phyloP scores from a whole-genome alignment of 2,329 filamentous ascomycete genomes.

The Exophiala xenobiotica region DNA sequence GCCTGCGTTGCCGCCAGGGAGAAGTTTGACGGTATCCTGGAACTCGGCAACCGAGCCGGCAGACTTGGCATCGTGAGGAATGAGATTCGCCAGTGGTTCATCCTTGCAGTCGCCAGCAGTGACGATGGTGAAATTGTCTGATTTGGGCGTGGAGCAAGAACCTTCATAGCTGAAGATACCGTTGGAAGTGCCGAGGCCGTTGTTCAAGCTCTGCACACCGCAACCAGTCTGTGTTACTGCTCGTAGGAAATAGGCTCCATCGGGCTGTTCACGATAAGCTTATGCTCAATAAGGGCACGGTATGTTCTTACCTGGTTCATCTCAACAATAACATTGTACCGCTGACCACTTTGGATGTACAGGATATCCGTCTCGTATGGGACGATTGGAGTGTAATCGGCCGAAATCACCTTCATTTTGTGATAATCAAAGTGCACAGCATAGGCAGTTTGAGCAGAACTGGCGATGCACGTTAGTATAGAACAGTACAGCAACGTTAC shows the following conservation, averaged over 20 bases:
- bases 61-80: constrained; percentile 19
- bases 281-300: not conserved
- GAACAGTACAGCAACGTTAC: too few species aligned
- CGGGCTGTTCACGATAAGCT: constrained; percentile 8
- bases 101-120: constrained; percentile 23
- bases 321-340: constrained; percentile 34
- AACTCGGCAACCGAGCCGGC: constrained; percentile 18
- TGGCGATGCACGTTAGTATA: constrained; percentile 9
- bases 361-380: constrained; percentile 58
- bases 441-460: constrained; percentile 24
- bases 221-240: constrained; percentile 28
- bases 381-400: constrained; percentile 38
- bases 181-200: constrained; percentile 24
- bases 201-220: constrained; percentile 16
- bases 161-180: constrained; percentile 27
- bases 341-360: constrained; percentile 57
- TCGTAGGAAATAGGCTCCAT: constrained; percentile 28
- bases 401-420: constrained; percentile 40
- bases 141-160: constrained; percentile 13
- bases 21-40: constrained; percentile 14
- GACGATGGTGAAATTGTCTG: constrained; percentile 12
- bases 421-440: constrained; percentile 46
- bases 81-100: constrained; percentile 25
- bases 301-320: constrained; percentile 22
- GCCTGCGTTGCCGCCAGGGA: constrained; percentile 28